Evolutionary conservation across 495 filamentous ascomycete genomes (phyloP).

Genomic region (Geoglossum glabrum): DNA sequence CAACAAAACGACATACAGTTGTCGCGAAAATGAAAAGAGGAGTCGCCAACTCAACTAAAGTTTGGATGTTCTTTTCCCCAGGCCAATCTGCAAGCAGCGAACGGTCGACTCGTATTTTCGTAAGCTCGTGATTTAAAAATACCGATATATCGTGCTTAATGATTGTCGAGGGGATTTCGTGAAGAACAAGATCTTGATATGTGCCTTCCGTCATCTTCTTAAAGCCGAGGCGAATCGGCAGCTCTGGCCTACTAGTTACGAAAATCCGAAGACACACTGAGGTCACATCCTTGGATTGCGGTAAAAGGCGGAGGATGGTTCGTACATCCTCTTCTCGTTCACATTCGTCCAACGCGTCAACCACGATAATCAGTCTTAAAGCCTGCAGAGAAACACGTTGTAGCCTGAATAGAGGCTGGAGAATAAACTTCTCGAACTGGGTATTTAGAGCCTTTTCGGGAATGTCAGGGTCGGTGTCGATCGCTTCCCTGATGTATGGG

Average conservation of each 20-base stretch:
- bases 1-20: not conserved
- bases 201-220: not conserved
- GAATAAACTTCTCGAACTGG: slow-evolving; percentile 9
- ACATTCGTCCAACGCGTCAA: slow-evolving; percentile 12
- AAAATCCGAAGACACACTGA: slow-evolving; percentile 7
- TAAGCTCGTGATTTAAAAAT: not conserved
- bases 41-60: not conserved
- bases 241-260: slow-evolving; percentile 8
- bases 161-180: not conserved
- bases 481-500: slow-evolving; percentile 1
- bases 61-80: not conserved
- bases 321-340: slow-evolving; percentile 9
- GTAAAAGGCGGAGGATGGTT: slow-evolving; percentile 8
- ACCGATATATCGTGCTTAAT: not conserved
- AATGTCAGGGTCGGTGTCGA: slow-evolving; percentile 2
- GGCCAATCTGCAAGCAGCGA: not conserved
- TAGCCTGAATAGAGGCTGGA: slow-evolving; percentile 4
- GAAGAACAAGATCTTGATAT: not conserved
- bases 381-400: not conserved
- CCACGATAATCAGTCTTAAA: slow-evolving; percentile 3
- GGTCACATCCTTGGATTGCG: slow-evolving; percentile 5
- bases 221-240: not conserved
- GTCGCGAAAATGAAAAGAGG: not conserved
- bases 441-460: not conserved
- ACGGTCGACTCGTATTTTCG: not conserved